Base-by-base conservation (phyloP, 345 rosid species). In the Pistacia atlantica region DNA sequence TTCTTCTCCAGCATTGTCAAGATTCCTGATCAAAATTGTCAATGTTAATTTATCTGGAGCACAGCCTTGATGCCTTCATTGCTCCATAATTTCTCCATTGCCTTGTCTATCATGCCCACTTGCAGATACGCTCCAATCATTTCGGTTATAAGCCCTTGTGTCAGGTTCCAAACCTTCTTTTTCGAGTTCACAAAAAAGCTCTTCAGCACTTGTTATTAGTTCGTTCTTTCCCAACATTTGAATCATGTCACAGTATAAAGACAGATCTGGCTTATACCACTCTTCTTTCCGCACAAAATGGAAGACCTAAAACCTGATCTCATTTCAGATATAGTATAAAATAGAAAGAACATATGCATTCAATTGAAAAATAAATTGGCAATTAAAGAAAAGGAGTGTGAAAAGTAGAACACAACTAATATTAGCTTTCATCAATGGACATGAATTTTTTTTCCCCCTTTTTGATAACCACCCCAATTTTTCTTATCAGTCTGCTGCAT, bases 91-190 rank as follows among this genome's bases (percentile, higher is more conserved):
- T 73, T 86, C 73, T 82, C 83, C 86, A 90, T 83, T 48, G 93
- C 93, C 85, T 86, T 85, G 31, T 84, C 89, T 22, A 79, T 77
- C 91, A 85, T 73, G 48, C 71, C 85, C 75, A 74, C 84, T 20
- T 74, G 71, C 5, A 88, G 67, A 77, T 88, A 90, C 28, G 85
- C 84, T 73, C 90, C 91, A 68, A 88, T 86, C 91, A 90, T 84
- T 83, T 90, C 93, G 8, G 8, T 84, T 84, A 75, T 80, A 90
- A 4, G 84, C 77, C 74, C 88, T 82, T 4, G 93, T 81, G 72
- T 88, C 84, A 3, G 86, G 85, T 77, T 83, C 79, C 83, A 85
- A 59, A 59, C 89, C 91, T 68, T 84, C 86, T n/a, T 75, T 79
- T 46, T 80, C 42, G 14, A 86, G 60, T 62, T 81, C 79, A 55